Evolutionary conservation across 495 filamentous ascomycete species (phyloP).

Genomic region (Trichoderma virens): DNA sequence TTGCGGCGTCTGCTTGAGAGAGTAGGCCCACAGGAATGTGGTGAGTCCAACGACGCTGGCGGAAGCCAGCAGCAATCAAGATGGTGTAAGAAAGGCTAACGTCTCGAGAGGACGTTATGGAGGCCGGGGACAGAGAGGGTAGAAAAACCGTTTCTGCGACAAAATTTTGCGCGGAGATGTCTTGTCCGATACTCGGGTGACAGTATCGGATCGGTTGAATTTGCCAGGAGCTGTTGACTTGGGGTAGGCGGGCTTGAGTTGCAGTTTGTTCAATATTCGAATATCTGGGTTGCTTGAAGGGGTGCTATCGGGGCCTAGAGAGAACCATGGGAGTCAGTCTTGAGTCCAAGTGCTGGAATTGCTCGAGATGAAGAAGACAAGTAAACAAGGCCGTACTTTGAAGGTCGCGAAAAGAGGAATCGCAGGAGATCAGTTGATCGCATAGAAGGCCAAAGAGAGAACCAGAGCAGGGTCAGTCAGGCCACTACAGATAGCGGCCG

Average conservation of each 20-base stretch:
- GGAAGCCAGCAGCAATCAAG: conserved; percentile 47
- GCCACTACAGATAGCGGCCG: conserved; percentile 1
- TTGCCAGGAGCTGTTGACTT: background rate
- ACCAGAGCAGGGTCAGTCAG: background rate
- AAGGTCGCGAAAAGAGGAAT: conserved; percentile 53
- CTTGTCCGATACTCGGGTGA: conserved; percentile 77
- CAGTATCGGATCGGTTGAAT: conserved; percentile 83
- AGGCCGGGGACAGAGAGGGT: conserved; percentile 74
- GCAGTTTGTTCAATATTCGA: conserved; percentile 13
- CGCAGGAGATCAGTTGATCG: conserved; percentile 85
- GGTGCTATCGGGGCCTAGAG: conserved; percentile 84
- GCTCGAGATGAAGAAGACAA: background rate
- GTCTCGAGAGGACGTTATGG: conserved; percentile 69
- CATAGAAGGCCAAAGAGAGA: conserved; percentile 49
- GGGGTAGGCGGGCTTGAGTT: background rate
- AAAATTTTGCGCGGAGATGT: conserved; percentile 82
- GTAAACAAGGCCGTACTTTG: background rate
- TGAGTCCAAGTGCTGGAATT: background rate
- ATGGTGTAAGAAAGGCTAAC: conserved; percentile 30
- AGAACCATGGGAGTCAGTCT: conserved; percentile 3
- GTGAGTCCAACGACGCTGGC: conserved; percentile 39
- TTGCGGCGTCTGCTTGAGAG: conserved; percentile 81
- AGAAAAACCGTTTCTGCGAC: conserved; percentile 70
- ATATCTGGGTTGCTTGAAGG: conserved; percentile 22
- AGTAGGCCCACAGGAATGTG: conserved; percentile 83